phyloP scores from a whole-genome alignment of 352 stramenopile genomes.

The Globisporangium nunn region DNA sequence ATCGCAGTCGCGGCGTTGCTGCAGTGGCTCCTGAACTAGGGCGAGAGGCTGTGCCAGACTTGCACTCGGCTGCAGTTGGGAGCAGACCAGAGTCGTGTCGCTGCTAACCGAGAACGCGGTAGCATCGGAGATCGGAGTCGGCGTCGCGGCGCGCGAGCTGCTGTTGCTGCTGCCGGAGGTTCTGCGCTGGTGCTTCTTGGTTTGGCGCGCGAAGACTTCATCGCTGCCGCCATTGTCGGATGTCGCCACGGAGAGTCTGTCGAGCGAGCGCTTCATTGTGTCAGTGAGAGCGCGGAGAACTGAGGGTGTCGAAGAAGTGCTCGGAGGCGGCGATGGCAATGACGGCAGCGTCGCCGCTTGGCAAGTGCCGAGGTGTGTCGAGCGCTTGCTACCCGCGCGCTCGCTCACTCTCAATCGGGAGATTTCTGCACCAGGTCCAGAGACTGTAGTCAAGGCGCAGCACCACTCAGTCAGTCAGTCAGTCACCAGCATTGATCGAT shows the following conservation, averaged over 20 bases:
- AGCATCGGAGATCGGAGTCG: conserved; percentile 1
- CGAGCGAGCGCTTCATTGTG: conserved; percentile 45
- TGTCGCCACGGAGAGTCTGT: conserved; percentile 18
- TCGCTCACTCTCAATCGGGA: not conserved
- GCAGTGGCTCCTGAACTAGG: not conserved
- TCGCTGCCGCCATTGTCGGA: conserved; percentile 4
- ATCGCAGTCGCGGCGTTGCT: conserved; percentile 15
- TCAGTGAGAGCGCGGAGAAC: not conserved
- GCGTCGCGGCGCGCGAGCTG: conserved; percentile 1
- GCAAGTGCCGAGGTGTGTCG: conserved; percentile 4
- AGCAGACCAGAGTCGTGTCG: not conserved
- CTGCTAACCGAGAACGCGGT: not conserved
- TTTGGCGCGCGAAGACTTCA: conserved; percentile 8
- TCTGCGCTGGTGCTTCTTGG: conserved; percentile 14
- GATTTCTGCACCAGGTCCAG: conserved; percentile 9
- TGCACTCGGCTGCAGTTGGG: not conserved
- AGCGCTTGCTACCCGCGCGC: not conserved
- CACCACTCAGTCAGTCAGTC: not conserved
- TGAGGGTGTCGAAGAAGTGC: too few species aligned
- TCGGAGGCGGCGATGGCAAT: not conserved
- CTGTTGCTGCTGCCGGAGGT: conserved; percentile 1
- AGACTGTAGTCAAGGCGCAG: not conserved
- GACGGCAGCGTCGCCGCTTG: conserved; percentile 5
- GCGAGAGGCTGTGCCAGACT: not conserved
- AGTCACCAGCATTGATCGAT: not conserved